phyloP scores from a whole-genome alignment of 148 eudicot species.

The Amaranthus cruentus region DNA sequence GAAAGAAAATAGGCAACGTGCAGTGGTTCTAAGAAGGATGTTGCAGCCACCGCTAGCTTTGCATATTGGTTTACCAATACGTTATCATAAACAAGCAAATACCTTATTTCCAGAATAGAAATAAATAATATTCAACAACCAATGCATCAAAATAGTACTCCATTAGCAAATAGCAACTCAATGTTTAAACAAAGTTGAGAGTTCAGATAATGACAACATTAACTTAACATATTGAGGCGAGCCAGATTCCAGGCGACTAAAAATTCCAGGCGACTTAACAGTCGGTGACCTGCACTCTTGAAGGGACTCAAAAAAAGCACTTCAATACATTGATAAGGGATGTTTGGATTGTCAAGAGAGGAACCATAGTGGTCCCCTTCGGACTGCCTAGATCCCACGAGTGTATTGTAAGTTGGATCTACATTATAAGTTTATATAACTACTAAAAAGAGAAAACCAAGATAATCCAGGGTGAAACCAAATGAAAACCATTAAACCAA shows the following conservation, averaged over 20 bases:
- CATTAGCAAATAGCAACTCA: neutral
- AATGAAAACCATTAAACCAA: neutral
- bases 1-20: neutral
- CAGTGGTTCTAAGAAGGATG: neutral
- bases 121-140: neutral
- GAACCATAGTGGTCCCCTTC: too few relatives aligned
- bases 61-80: neutral
- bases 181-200: neutral
- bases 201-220: neutral
- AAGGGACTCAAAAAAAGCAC: neutral
- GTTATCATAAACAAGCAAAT: neutral
- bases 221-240: neutral
- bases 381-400: too few relatives aligned
- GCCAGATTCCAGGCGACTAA: neutral
- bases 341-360: too few relatives aligned
- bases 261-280: neutral
- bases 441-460: neutral
- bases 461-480: neutral
- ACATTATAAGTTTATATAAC: neutral
- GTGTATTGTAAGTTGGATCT: too few relatives aligned
- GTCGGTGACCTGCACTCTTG: neutral
- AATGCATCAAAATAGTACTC: neutral
- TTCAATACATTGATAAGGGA: neutral
- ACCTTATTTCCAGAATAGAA: neutral
- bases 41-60: neutral